These are phyloP conservation scores for Solanum arcanum DNA, from an alignment of 257 asterid species.

Conservation along the genomic window DNA sequence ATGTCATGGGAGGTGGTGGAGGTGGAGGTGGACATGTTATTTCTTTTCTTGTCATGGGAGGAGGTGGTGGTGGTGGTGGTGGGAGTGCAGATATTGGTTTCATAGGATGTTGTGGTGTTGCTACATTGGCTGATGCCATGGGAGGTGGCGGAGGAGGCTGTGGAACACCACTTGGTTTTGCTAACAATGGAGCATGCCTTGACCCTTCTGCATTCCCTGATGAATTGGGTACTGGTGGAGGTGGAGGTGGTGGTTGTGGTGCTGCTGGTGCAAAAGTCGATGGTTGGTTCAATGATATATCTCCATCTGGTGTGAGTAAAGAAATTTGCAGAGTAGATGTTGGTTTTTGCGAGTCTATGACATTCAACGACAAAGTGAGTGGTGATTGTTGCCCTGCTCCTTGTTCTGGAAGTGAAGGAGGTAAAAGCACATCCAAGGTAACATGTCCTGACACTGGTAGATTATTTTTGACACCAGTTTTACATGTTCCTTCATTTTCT, in stretches of 20 bases:
- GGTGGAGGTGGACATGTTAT: conserved; percentile 2
- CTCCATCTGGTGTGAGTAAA: neutral
- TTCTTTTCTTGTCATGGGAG: neutral
- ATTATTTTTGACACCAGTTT: neutral
- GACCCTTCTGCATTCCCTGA: neutral
- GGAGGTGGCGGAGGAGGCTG: conserved; percentile 14
- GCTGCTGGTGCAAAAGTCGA: neutral
- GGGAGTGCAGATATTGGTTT: conserved; percentile 14
- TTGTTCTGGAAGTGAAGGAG: conserved; percentile 13
- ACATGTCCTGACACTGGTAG: conserved; percentile 3
- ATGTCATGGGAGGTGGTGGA: conserved; percentile 4
- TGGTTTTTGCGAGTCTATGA: neutral
- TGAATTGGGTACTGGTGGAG: conserved; percentile 8
- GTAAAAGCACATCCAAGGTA: conserved; percentile 13
- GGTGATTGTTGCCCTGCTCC: neutral
- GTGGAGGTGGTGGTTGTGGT: conserved; percentile 14
- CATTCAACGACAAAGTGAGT: neutral
- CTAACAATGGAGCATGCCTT: neutral
- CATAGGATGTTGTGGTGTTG: neutral
- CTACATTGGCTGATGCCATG: neutral
- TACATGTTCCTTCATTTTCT: conserved; percentile 2
- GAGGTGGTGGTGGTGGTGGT: conserved; percentile 2
- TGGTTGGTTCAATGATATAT: neutral
- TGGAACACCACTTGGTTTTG: conserved; percentile 5
- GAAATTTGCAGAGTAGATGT: neutral